Evolutionary conservation across 1,284 basidiomycete genomes (phyloP).

Genomic region (Boletus sp.): DNA sequence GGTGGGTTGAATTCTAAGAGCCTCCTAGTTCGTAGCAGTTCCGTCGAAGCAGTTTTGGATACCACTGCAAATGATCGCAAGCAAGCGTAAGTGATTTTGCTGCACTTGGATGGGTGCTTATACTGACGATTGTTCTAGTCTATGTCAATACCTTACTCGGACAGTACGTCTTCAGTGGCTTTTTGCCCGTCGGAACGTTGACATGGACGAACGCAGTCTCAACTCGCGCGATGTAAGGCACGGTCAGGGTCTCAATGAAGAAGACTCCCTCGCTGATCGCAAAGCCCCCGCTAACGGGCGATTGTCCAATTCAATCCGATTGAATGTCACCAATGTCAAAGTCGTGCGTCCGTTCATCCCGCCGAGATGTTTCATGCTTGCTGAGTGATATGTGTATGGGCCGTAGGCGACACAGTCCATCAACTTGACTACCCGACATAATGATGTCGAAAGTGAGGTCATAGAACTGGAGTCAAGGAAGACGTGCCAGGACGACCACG

Average conservation of each 20-base stretch:
- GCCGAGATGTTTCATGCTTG: not conserved
- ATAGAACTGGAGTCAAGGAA: slow-evolving; percentile 20
- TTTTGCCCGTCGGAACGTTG: not conserved
- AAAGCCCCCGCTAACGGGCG: not conserved
- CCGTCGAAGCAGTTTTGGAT: slow-evolving; percentile 37
- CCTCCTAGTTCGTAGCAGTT: slow-evolving; percentile 32
- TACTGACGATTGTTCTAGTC: slow-evolving; percentile 19
- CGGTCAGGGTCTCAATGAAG: slow-evolving; percentile 40
- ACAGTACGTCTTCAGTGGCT: slow-evolving; percentile 19
- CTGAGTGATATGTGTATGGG: not conserved
- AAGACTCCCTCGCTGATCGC: slow-evolving; percentile 22
- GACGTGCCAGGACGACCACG: slow-evolving; percentile 11
- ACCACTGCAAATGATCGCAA: slow-evolving; percentile 36
- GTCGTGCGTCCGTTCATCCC: slow-evolving; percentile 12
- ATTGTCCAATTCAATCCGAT: slow-evolving; percentile 12
- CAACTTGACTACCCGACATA: slow-evolving; percentile 3
- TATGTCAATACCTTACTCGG: slow-evolving; percentile 32
- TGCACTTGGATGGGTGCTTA: not conserved
- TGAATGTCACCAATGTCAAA: slow-evolving; percentile 18
- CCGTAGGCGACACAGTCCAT: slow-evolving; percentile 21
- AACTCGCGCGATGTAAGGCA: slow-evolving; percentile 33
- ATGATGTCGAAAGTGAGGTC: slow-evolving; percentile 8
- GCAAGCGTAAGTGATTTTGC: slow-evolving; percentile 31
- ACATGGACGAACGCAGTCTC: slow-evolving; percentile 26
- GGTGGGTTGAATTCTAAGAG: not conserved